Evolutionary conservation across 768 basidiomycete species (phyloP).

Genomic region (Russula ochroleuca): DNA sequence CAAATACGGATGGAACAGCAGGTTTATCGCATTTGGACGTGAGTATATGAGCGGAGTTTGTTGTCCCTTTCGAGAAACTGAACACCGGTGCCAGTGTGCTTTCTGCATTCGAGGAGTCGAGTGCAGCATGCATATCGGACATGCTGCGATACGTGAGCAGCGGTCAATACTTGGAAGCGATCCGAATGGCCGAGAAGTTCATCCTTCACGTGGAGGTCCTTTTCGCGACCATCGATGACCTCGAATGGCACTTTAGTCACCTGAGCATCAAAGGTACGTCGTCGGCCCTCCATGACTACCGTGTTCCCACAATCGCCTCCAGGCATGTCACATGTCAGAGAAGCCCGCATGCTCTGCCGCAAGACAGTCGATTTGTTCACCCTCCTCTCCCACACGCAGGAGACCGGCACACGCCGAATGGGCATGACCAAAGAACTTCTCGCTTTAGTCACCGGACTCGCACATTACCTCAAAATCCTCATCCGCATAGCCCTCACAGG

Average conservation of each 20-base stretch:
- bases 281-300: neutral
- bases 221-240: conserved; percentile 94
- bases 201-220: conserved; percentile 97
- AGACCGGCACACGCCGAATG: conserved; percentile 84
- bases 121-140: conserved; percentile 97
- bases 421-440: conserved; percentile 97
- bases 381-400: conserved; percentile 90
- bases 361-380: conserved; percentile 99
- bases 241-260: conserved; percentile 80
- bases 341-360: conserved; percentile 97
- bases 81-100: conserved; percentile 57
- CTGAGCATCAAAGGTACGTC: conserved; percentile 79
- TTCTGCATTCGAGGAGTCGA: conserved; percentile 98
- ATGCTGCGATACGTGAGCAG: conserved; percentile 98
- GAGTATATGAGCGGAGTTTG: conserved; percentile 36
- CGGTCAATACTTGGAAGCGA: conserved; percentile 92
- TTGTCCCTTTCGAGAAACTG: conserved; percentile 8
- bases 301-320: neutral
- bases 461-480: conserved; percentile 98
- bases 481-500: conserved; percentile 97
- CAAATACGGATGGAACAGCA: conserved; percentile 95
- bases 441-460: conserved; percentile 95
- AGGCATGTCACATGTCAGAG: conserved; percentile 98
- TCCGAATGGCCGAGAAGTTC: conserved; percentile 97
- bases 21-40: conserved; percentile 99